Conservation (phyloP, 495 filamentous ascomycete genomes). For the Talaromyces ruber region DNA sequence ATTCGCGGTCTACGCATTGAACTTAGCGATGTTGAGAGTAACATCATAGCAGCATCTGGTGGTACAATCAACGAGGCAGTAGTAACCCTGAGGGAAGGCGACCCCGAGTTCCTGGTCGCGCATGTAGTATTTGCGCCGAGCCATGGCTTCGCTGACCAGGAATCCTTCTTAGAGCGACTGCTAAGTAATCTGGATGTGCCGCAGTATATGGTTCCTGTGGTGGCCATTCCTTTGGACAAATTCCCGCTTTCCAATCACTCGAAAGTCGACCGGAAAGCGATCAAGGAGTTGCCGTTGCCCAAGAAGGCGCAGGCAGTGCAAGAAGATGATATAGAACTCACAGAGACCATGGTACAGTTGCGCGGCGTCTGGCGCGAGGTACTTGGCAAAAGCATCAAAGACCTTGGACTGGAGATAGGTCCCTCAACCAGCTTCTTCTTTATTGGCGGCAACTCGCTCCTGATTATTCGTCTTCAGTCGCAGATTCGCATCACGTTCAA, state of each 20-base stretch:
- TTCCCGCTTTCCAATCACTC: conserved; percentile 22
- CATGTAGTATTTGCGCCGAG: conserved; percentile 8
- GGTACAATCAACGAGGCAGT: conserved; percentile 17
- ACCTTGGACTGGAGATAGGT: no score
- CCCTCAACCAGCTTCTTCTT: conserved; percentile 18
- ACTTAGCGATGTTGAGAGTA: conserved; percentile 31
- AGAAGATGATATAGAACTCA: conserved; percentile 14
- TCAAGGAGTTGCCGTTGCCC: conserved; percentile 16
- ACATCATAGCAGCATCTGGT: conserved; percentile 16
- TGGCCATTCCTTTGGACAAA: conserved; percentile 15
- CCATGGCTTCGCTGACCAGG: conserved; percentile 6
- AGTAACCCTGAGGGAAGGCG: conserved; percentile 13
- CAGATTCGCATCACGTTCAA: conserved; percentile 15
- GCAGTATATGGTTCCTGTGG: conserved; percentile 28
- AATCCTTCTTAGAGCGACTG: conserved; percentile 14
- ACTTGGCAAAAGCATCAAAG: conserved; percentile 1
- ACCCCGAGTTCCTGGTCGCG: conserved; percentile 14
- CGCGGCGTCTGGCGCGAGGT: conserved; percentile 19
- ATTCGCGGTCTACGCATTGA: conserved; percentile 43
- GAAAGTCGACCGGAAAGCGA: conserved; percentile 25
- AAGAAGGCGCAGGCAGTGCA: not conserved
- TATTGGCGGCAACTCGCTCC: conserved; percentile 25
- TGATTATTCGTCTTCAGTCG: conserved; percentile 14
- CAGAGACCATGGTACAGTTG: conserved; percentile 14
- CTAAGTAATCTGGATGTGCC: conserved; percentile 19